A percentile compares a stretch with the other conserved stretches of the same genome.
Conservation (phyloP, 108 stramenopile species). For the Cyclotella choctawhatcheeana region DNA sequence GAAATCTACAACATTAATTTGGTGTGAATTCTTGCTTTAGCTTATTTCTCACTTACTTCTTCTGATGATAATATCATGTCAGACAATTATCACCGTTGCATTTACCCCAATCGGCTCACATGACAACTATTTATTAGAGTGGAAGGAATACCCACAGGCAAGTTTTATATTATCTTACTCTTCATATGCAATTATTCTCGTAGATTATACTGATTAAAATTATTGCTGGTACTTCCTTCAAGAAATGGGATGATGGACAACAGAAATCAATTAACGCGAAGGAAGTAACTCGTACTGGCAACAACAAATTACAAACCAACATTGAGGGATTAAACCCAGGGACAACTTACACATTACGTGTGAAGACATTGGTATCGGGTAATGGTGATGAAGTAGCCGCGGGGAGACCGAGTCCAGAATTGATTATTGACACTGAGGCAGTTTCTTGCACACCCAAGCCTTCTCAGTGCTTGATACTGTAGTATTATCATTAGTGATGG, state of each 20-base stretch:
- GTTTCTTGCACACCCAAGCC: constrained; percentile 53
- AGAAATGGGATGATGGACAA: constrained; percentile 54
- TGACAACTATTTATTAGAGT: constrained; percentile 43
- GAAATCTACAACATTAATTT: neutral
- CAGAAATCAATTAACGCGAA: constrained; percentile 37
- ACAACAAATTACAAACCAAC: constrained; percentile 47
- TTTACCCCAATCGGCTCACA: constrained; percentile 47
- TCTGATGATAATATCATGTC: neutral
- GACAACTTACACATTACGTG: constrained; percentile 45
- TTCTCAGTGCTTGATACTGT: constrained; percentile 47
- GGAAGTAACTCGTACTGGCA: constrained; percentile 33
- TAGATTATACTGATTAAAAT: neutral
- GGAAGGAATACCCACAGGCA: constrained; percentile 56
- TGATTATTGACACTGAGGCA: constrained; percentile 57
- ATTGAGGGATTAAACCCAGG: constrained; percentile 53
- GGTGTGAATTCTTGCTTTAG: neutral
- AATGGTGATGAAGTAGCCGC: constrained; percentile 26
- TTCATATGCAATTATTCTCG: neutral
- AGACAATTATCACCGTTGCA: constrained; percentile 52
- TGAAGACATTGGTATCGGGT: constrained; percentile 29
- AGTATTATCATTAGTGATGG: neutral
- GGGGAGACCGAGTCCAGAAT: constrained; percentile 51
- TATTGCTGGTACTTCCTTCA: too few species aligned
- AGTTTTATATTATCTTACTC: constrained; percentile 3
- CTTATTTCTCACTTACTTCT: neutral